Evolutionary conservation across 2,329 filamentous ascomycete genomes (phyloP).

Genomic region (Thermothelomyces thermophilus): DNA sequence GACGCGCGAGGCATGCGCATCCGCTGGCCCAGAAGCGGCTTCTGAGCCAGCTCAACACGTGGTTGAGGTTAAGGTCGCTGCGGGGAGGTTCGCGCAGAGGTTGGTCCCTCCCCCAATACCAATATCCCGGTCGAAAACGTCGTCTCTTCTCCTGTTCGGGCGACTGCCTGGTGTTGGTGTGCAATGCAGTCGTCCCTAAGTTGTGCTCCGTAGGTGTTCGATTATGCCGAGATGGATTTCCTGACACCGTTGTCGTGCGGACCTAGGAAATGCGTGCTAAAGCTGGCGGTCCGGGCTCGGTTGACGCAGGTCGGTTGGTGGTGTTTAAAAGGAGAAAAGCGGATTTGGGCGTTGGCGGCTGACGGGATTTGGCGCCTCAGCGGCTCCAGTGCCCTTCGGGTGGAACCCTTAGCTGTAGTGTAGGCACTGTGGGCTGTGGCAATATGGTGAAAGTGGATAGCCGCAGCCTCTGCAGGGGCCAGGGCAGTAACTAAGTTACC

Average conservation of each 20-base stretch:
- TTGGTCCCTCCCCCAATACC: background rate
- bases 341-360: slow-evolving; percentile 25
- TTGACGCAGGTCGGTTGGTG: slow-evolving; percentile 8
- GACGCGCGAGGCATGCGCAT: slow-evolving; percentile 56
- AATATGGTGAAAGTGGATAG: too few relatives aligned
- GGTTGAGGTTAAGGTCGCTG: slow-evolving; percentile 5
- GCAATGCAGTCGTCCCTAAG: slow-evolving; percentile 5
- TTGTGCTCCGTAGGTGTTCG: slow-evolving; percentile 11
- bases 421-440: background rate
- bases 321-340: slow-evolving; percentile 22
- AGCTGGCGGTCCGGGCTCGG: background rate
- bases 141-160: background rate
- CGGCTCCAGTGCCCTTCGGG: slow-evolving; percentile 17
- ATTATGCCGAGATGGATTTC: background rate
- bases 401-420: slow-evolving; percentile 2
- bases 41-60: slow-evolving; percentile 36
- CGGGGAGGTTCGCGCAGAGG: background rate
- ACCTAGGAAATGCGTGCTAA: slow-evolving; percentile 1
- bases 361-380: slow-evolving; percentile 19
- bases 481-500: too few relatives aligned
- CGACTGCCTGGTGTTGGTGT: background rate
- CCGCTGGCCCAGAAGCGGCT: slow-evolving; percentile 38
- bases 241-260: slow-evolving; percentile 11
- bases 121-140: background rate
- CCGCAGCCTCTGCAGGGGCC: background rate